Evolutionary conservation across 2,329 filamentous ascomycete genomes (phyloP).

Genomic region (Diaporthe eres): DNA sequence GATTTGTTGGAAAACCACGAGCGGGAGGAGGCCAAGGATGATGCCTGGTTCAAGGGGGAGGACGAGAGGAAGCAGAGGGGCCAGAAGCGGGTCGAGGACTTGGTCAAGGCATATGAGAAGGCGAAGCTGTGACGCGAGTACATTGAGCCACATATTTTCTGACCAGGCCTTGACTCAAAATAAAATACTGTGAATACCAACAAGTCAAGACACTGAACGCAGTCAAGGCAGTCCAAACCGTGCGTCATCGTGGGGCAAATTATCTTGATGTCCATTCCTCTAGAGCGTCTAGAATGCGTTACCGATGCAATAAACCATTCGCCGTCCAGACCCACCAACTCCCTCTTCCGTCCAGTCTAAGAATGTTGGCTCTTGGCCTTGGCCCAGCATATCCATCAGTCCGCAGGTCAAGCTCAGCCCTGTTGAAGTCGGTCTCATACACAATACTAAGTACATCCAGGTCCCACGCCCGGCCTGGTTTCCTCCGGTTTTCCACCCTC

Average conservation of each 20-base stretch:
- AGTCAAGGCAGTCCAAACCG: not conserved
- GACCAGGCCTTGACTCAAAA: too few relatives aligned
- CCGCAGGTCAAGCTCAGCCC: conserved; percentile 13
- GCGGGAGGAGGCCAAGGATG: conserved; percentile 64
- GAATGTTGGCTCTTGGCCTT: conserved; percentile 5
- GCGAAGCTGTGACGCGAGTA: conserved; percentile 54
- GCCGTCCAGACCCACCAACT: conserved; percentile 6
- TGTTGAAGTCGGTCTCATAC: conserved; percentile 1
- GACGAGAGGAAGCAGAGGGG: conserved; percentile 59
- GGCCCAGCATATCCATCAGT: conserved; percentile 8
- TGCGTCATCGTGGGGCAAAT: not conserved
- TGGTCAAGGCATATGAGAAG: conserved; percentile 60
- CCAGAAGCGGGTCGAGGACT: conserved; percentile 62
- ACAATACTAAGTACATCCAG: conserved; percentile 22
- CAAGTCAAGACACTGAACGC: not conserved
- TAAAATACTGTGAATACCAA: too few relatives aligned
- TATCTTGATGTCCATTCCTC: not conserved
- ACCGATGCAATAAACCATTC: not conserved
- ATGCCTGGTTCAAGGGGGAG: conserved; percentile 56
- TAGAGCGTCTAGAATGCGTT: conserved; percentile 1
- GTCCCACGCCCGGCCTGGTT: not conserved
- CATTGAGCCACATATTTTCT: not conserved
- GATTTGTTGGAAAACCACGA: conserved; percentile 68
- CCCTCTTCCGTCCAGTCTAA: conserved; percentile 28
- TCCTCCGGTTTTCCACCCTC: conserved; percentile 7